These are phyloP conservation scores for Clohesyomyces aquaticus DNA, from an alignment of 495 filamentous ascomycete species.

Conservation along the genomic window DNA sequence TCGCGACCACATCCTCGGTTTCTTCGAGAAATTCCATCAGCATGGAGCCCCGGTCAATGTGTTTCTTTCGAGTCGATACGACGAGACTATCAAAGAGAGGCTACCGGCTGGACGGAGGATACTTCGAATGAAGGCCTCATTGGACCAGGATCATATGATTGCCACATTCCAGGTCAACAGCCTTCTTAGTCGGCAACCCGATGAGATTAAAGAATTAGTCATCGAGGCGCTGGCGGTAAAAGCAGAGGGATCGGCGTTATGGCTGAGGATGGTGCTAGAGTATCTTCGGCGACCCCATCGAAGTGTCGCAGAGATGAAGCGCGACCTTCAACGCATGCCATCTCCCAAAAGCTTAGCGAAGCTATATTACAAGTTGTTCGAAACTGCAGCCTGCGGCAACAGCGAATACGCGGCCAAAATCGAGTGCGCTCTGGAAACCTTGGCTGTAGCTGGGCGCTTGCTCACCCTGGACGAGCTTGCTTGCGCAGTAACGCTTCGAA, in stretches of 20 bases:
- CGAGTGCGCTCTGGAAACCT: slow-evolving; percentile 5
- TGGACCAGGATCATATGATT: slow-evolving; percentile 1
- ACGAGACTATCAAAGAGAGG: slow-evolving; percentile 6
- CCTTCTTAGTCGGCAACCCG: slow-evolving; percentile 8
- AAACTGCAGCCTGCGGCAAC: neutral
- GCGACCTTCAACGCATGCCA: slow-evolving; percentile 8
- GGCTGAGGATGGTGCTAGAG: slow-evolving; percentile 4
- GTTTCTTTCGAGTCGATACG: slow-evolving; percentile 7
- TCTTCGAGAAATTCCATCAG: slow-evolving; percentile 5
- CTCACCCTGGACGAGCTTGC: slow-evolving; percentile 9
- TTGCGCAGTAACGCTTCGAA: slow-evolving; percentile 4
- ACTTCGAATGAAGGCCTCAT: slow-evolving; percentile 7
- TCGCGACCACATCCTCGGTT: slow-evolving; percentile 7
- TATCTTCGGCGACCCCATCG: slow-evolving; percentile 6
- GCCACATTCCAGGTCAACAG: slow-evolving; percentile 4
- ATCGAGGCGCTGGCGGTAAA: neutral
- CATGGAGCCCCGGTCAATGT: slow-evolving; percentile 11
- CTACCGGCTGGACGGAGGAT: slow-evolving; percentile 7
- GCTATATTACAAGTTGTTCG: slow-evolving; percentile 5
- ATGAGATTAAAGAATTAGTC: slow-evolving; percentile 3
- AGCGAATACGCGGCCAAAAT: neutral
- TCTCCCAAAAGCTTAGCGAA: slow-evolving; percentile 4
- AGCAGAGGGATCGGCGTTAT: slow-evolving; percentile 3
- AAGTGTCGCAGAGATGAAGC: slow-evolving; percentile 6
- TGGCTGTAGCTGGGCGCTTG: slow-evolving; percentile 5